A percentile compares a stretch with the other conserved stretches of the same genome.
phyloP scores from a whole-genome alignment of 1,139 yeast genomes.

The Yamadazyma buinensis region DNA sequence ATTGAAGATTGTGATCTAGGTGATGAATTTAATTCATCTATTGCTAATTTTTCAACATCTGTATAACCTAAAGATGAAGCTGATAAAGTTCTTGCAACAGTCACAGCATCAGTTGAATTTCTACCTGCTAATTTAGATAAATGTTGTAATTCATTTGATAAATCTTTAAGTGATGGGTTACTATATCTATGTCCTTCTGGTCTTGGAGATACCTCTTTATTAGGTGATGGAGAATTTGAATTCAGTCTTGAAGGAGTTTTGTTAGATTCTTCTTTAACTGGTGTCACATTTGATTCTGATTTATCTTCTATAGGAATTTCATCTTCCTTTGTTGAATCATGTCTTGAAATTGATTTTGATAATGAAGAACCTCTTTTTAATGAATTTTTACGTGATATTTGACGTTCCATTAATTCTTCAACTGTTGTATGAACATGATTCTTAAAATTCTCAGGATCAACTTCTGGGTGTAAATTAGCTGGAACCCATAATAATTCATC shows the following conservation, averaged over 20 bases:
- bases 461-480: conserved; percentile 87
- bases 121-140: conserved; percentile 69
- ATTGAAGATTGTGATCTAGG: conserved; percentile 10
- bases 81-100: conserved; percentile 68
- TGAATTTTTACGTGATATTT: conserved; percentile 25
- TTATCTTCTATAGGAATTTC: not conserved
- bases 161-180: conserved; percentile 62
- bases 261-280: not conserved
- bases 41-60: conserved; percentile 46
- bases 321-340: conserved; percentile 8
- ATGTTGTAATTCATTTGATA: conserved; percentile 63
- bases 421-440: conserved; percentile 77
- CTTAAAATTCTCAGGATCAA: conserved; percentile 88
- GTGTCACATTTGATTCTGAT: not conserved
- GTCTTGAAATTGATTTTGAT: conserved; percentile 17
- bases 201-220: conserved; percentile 8
- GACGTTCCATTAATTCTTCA: conserved; percentile 60
- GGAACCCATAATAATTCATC: conserved; percentile 80
- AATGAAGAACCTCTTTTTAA: conserved; percentile 33
- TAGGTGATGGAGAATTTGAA: conserved; percentile 8
- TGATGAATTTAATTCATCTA: conserved; percentile 31
- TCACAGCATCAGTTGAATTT: conserved; percentile 69
- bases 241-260: conserved; percentile 8
- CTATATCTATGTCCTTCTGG: conserved; percentile 19
- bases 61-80: conserved; percentile 57